Percentiles rank a stretch among this genome's conserved stretches.
Evolutionary conservation across 768 basidiomycete species (phyloP).

Genomic region (Amanita pallidorosea): DNA sequence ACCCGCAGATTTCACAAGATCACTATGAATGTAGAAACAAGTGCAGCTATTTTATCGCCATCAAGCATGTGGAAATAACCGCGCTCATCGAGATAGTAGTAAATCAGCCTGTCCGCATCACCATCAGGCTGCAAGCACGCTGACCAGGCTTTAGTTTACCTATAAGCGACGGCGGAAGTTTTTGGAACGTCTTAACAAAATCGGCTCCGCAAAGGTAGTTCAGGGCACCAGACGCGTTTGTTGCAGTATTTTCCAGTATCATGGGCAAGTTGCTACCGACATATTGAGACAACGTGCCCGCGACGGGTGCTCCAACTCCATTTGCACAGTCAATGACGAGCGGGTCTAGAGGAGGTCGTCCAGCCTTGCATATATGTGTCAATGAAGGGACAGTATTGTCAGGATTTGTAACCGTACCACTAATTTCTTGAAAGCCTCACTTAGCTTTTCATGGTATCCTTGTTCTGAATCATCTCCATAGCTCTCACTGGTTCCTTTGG

Average conservation of each 20-base stretch:
- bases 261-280: slow-evolving; percentile 55
- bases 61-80: slow-evolving; percentile 86
- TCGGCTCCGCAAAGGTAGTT: slow-evolving; percentile 92
- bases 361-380: slow-evolving; percentile 28
- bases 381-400: slow-evolving; percentile 2
- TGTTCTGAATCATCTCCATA: slow-evolving; percentile 76
- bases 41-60: slow-evolving; percentile 94
- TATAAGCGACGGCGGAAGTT: slow-evolving; percentile 66
- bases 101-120: slow-evolving; percentile 95
- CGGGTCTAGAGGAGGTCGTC: slow-evolving; percentile 43
- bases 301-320: slow-evolving; percentile 80
- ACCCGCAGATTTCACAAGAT: slow-evolving; percentile 78
- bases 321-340: slow-evolving; percentile 97
- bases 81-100: slow-evolving; percentile 78
- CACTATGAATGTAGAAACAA: slow-evolving; percentile 88
- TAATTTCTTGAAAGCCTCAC: slow-evolving; percentile 74
- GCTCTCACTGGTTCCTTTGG: slow-evolving; percentile 62
- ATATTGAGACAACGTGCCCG: slow-evolving; percentile 45
- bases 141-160: slow-evolving; percentile 56
- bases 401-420: slow-evolving; percentile 44
- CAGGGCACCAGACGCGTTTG: slow-evolving; percentile 55
- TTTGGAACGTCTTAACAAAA: slow-evolving; percentile 91
- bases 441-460: slow-evolving; percentile 79
- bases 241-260: slow-evolving; percentile 58
- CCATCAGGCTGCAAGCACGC: slow-evolving; percentile 89